Evolutionary conservation across 371 early-diverging fungal species (phyloP).

Genomic region (Mortierella sp.): DNA sequence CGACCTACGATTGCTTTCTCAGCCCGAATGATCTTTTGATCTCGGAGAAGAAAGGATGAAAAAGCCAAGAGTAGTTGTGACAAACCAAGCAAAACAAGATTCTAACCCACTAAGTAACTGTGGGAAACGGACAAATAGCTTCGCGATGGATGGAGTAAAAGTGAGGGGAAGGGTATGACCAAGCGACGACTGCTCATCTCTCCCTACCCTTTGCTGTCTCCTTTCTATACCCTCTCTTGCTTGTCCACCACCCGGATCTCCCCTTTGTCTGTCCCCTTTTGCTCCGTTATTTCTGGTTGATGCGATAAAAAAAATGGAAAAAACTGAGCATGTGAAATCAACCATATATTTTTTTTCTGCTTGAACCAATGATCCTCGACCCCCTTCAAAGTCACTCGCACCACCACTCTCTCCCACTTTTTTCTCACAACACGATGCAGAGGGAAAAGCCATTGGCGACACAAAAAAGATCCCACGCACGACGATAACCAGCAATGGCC

Average conservation of each 20-base stretch:
- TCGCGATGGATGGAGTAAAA: not conserved
- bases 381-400: not conserved
- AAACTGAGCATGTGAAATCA: conserved; percentile 8
- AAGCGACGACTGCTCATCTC: not conserved
- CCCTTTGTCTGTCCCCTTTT: not conserved
- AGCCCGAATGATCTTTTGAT: not conserved
- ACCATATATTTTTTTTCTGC: not conserved
- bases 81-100: not conserved
- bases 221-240: not conserved
- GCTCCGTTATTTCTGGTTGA: not conserved
- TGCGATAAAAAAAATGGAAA: not conserved
- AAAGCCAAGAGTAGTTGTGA: not conserved
- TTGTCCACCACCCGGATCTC: conserved; percentile 9
- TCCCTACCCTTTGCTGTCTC: not conserved
- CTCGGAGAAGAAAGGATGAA: not conserved
- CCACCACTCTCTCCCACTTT: not conserved
- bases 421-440: not conserved
- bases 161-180: not conserved
- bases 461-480: not conserved
- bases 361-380: not conserved
- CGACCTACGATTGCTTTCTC: not conserved
- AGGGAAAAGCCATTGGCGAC: not conserved
- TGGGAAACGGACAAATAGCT: not conserved
- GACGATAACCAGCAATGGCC: not conserved
- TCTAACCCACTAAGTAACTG: conserved; percentile 5